phyloP scores from a whole-genome alignment of 331 rosid genomes.

The Telfairia occidentalis region DNA sequence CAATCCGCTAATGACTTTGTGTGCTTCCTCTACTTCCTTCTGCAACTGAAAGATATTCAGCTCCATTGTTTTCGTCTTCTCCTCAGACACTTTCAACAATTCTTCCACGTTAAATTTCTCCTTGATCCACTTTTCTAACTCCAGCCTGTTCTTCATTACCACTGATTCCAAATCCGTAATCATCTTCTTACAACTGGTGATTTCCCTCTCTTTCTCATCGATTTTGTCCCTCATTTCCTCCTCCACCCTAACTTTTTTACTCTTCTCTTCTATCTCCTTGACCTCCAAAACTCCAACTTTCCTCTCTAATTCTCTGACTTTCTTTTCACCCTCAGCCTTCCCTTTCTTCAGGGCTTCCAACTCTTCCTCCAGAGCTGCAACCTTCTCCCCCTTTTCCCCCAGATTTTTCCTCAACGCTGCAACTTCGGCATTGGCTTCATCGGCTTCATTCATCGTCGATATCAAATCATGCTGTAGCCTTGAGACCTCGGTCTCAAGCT shows the following conservation, averaged over 20 bases:
- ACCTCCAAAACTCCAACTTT: constrained; percentile 56
- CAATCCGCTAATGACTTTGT: constrained; percentile 27
- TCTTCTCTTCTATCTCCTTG: constrained; percentile 75
- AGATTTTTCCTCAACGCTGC: constrained; percentile 33
- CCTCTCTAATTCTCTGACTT: constrained; percentile 74
- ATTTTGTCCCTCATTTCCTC: constrained; percentile 66
- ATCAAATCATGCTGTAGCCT: constrained; percentile 71
- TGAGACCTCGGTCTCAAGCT: constrained; percentile 57
- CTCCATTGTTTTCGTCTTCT: constrained; percentile 36
- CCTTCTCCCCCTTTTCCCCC: constrained; percentile 38
- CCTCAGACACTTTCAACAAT: constrained; percentile 29
- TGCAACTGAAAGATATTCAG: constrained; percentile 29
- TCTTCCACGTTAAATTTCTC: constrained; percentile 37
- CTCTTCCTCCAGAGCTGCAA: constrained; percentile 44
- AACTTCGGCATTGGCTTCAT: constrained; percentile 35
- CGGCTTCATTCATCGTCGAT: constrained; percentile 29
- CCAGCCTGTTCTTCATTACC: constrained; percentile 19
- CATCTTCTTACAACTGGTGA: constrained; percentile 23
- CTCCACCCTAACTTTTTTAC: constrained; percentile 64
- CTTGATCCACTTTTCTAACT: constrained; percentile 29
- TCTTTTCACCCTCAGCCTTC: constrained; percentile 42
- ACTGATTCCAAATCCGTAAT: constrained; percentile 35
- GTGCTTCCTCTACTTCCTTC: constrained; percentile 47
- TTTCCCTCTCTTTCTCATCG: constrained; percentile 53
- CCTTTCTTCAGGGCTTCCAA: constrained; percentile 34